These are phyloP conservation scores for Coffea humblotiana DNA, from an alignment of 305 asterid genomes.

Conservation along the genomic window DNA sequence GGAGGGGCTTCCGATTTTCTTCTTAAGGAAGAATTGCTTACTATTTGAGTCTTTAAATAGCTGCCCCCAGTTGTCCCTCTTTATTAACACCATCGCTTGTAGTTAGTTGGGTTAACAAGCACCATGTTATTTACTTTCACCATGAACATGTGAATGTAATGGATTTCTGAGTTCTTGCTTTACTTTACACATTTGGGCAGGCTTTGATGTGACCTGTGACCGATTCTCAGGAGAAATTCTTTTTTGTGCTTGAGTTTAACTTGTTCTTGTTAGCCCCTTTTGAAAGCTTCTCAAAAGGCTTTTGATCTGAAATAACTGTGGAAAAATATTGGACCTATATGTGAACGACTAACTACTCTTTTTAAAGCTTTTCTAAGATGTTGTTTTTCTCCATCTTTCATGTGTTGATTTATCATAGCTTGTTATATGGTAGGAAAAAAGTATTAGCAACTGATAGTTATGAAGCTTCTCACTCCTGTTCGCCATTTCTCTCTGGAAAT, in stretches of 20 bases:
- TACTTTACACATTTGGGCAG: background rate
- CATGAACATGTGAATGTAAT: background rate
- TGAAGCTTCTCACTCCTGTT: background rate
- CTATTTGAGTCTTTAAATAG: background rate
- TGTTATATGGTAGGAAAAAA: background rate
- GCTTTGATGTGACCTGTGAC: background rate
- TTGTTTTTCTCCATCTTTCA: background rate
- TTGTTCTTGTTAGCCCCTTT: background rate
- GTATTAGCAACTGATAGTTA: background rate
- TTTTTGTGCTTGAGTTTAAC: background rate
- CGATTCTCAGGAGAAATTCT: no score
- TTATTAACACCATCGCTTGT: background rate
- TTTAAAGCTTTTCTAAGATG: background rate
- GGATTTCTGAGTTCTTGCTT: background rate
- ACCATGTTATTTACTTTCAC: background rate
- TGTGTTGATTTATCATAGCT: background rate
- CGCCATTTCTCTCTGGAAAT: background rate
- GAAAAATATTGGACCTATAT: background rate
- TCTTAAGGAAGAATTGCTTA: background rate
- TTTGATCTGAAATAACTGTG: background rate
- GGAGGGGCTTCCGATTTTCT: background rate
- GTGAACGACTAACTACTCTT: background rate
- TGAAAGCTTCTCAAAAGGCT: background rate
- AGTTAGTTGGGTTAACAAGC: background rate
- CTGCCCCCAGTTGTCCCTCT: background rate